Conservation (phyloP, 805 yeast species). For the Naumovozyma dairenensis region DNA sequence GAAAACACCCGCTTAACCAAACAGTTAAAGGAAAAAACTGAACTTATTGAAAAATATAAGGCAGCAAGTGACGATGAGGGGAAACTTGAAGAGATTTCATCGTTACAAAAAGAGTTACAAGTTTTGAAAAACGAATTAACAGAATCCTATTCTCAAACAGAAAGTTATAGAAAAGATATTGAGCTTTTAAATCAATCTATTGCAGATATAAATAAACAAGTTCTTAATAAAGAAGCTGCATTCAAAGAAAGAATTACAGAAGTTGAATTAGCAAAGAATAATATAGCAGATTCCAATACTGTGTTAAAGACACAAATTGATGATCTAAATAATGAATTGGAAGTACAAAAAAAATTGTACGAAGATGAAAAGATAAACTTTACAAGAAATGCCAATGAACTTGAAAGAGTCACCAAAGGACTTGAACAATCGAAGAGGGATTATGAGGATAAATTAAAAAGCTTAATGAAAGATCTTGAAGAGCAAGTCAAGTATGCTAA, state of each 20-base stretch:
- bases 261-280: constrained; percentile 24
- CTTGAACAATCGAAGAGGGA: constrained; percentile 14
- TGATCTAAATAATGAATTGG: constrained; percentile 26
- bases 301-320: constrained; percentile 27
- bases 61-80: not conserved
- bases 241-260: constrained; percentile 34
- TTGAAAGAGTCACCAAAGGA: constrained; percentile 22
- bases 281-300: constrained; percentile 13
- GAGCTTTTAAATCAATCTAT: constrained; percentile 24
- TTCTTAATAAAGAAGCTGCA: constrained; percentile 32
- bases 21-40: constrained; percentile 1
- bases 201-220: constrained; percentile 34
- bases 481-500: constrained; percentile 39
- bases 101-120: constrained; percentile 22
- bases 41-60: not conserved
- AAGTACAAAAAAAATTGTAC: constrained; percentile 19
- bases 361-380: constrained; percentile 17
- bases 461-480: constrained; percentile 31
- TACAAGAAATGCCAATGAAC: constrained; percentile 21
- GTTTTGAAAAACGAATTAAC: constrained; percentile 35
- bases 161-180: constrained; percentile 50
- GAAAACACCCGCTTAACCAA: constrained; percentile 24
- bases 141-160: constrained; percentile 47
- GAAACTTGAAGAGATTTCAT: too few relatives aligned
- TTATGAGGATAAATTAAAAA: constrained; percentile 24